Conservation (phyloP, 2,329 filamentous ascomycete genomes). For the Talaromyces sp. region DNA sequence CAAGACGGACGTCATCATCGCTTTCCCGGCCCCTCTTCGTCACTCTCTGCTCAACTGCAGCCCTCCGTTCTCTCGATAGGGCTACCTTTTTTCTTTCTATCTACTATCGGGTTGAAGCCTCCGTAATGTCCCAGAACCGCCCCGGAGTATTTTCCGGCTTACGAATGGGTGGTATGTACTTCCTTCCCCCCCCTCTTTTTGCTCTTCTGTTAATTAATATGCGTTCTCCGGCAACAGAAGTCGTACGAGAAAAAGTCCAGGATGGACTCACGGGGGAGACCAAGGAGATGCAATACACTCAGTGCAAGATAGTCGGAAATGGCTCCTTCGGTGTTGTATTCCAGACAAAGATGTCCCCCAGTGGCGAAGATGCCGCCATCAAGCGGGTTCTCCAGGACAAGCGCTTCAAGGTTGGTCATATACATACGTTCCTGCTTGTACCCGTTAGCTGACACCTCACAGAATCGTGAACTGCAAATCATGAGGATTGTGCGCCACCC, state of each 20-base stretch:
- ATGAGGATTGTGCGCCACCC: slow-evolving; percentile 99
- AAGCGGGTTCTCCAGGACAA: slow-evolving; percentile 99
- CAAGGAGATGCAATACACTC: slow-evolving; percentile 94
- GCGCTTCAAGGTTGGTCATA: slow-evolving; percentile 80
- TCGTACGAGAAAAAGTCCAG: slow-evolving; percentile 97
- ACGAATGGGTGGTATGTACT: slow-evolving; percentile 90
- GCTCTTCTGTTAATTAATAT: slow-evolving; percentile 7
- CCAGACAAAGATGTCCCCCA: slow-evolving; percentile 97
- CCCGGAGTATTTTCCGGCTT: slow-evolving; percentile 81
- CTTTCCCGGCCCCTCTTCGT: slow-evolving; percentile 32
- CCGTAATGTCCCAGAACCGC: slow-evolving; percentile 81
- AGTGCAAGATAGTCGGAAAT: slow-evolving; percentile 99
- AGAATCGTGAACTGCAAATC: slow-evolving; percentile 99
- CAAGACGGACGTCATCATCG: slow-evolving; percentile 48
- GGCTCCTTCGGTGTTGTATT: slow-evolving; percentile 98
- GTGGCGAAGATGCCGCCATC: slow-evolving; percentile 96
- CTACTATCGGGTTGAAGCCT: slow-evolving; percentile 20
- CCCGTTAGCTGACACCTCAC: slow-evolving; percentile 27
- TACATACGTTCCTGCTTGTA: background rate
- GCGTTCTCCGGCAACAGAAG: slow-evolving; percentile 58
- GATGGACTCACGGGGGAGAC: slow-evolving; percentile 96
- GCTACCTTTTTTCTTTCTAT: slow-evolving; percentile 17
- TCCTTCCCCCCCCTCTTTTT: slow-evolving; percentile 10
- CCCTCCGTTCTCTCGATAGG: slow-evolving; percentile 39
- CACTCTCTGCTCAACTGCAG: slow-evolving; percentile 44